Base-by-base conservation (phyloP, 805 yeast species). In the Scheffersomyces coipomensis region DNA sequence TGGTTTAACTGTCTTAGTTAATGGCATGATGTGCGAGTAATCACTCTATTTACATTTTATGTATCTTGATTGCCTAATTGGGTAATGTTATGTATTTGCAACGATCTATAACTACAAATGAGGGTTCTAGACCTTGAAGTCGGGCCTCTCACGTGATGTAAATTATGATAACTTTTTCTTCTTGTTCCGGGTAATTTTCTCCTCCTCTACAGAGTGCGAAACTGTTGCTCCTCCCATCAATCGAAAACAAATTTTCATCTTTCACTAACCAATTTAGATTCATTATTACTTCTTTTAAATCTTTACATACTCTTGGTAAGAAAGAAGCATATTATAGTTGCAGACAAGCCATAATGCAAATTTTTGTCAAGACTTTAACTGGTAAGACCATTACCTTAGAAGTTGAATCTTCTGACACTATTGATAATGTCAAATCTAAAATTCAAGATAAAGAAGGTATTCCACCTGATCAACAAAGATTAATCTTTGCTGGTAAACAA, bases 401-500 rank as follows among this genome's bases (percentile, higher is more conserved):
- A 83, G 97, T 89, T 71, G 97, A 89, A 83, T 88, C 97, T 62
- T 87, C 96, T 64, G 97, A 89, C 85, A 88, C 97, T 69, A 89
- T 89, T 76, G 97, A 90, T 86, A 89, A 89, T 68, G 97, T 89
- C 83, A 89, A 90, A 82, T 82, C 96, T 71, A 90, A 90, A 85
- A 90, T 89, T 75, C 96, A 88, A 78, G 96, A 91, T 84, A 90
- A 90, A 83, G 98, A 91, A 76, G 97, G 97, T 71, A 91, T 91
- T 60, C 98, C 98, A 73, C 97, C 98, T 66, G 97, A 91, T 77
- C 98, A 91, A 76, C 98, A 91, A 80, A 88, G 99, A 81, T 85
- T 93, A 67, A 91, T 91, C 83, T 91, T 93, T 69, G 98, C 98
- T 68, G 99, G 99, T 81, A 91, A 91, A 83, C 99, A 91, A 79